phyloP scores from a whole-genome alignment of 1,139 yeast species.

The Yamadazyma diospyri region DNA sequence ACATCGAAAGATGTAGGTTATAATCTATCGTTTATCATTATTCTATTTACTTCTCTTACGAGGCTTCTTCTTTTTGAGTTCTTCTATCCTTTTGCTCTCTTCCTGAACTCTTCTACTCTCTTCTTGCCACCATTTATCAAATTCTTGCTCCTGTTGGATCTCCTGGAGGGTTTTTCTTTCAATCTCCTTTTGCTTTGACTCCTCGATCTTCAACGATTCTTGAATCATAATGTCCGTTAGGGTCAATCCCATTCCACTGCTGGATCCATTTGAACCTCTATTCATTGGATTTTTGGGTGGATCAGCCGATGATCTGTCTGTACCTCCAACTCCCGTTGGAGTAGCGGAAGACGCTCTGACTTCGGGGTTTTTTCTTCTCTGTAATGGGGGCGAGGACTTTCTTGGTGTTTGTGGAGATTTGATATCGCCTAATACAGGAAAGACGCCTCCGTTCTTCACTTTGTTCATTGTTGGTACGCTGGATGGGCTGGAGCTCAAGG shows the following conservation, averaged over 20 bases:
- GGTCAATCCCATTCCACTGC: conserved; percentile 12
- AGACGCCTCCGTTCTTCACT: not conserved
- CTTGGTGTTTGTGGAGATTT: conserved; percentile 1
- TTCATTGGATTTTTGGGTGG: not conserved
- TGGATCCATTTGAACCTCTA: not conserved
- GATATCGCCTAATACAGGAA: conserved; percentile 3
- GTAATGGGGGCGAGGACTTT: not conserved
- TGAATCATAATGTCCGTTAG: conserved; percentile 37
- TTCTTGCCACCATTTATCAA: conserved; percentile 79
- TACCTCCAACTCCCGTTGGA: no score
- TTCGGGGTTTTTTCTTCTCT: not conserved
- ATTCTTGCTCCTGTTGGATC: conserved; percentile 75
- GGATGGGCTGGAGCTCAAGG: not conserved
- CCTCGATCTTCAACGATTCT: conserved; percentile 47
- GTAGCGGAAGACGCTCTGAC: not conserved
- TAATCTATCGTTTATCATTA: conserved; percentile 1
- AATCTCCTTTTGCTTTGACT: conserved; percentile 24
- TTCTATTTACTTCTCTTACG: conserved; percentile 1
- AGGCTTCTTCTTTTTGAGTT: conserved; percentile 6
- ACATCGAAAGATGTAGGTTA: not conserved
- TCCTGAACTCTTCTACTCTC: conserved; percentile 61
- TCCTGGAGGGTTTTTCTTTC: conserved; percentile 54
- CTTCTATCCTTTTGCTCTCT: conserved; percentile 27
- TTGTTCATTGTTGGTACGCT: not conserved
- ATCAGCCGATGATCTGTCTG: no score